Evolutionary conservation across 2,329 filamentous ascomycete genomes (phyloP).

Genomic region (Penicillium sclerotiorum): DNA sequence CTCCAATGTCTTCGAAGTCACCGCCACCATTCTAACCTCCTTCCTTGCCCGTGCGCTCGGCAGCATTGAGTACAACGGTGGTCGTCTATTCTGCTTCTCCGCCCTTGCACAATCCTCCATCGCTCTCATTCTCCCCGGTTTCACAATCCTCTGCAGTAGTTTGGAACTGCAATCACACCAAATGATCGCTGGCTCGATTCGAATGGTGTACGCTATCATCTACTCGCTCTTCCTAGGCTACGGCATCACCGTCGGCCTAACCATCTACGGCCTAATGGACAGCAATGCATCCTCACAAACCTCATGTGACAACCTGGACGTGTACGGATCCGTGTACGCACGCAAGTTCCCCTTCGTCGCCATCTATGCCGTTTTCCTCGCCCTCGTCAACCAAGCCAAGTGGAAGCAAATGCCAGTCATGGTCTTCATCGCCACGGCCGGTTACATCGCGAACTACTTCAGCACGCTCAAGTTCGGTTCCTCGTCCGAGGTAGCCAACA

Average conservation of each 20-base stretch:
- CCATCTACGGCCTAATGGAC: constrained; percentile 66
- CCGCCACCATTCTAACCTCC: constrained; percentile 66
- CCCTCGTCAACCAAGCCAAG: constrained; percentile 81
- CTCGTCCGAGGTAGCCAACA: constrained; percentile 76
- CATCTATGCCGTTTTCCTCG: constrained; percentile 73
- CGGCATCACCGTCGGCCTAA: constrained; percentile 69
- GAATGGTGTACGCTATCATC: constrained; percentile 74
- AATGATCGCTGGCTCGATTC: constrained; percentile 72
- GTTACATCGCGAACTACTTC: constrained; percentile 78
- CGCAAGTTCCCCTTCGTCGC: constrained; percentile 75
- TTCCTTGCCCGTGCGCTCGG: constrained; percentile 71
- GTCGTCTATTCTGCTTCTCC: constrained; percentile 69
- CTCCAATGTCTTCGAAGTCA: constrained; percentile 68
- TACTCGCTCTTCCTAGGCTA: constrained; percentile 74
- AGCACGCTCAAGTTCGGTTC: constrained; percentile 67
- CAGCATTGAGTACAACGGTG: constrained; percentile 58
- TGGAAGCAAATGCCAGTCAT: constrained; percentile 79
- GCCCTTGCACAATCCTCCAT: constrained; percentile 73
- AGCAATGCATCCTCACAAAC: constrained; percentile 54
- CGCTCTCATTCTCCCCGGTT: constrained; percentile 72
- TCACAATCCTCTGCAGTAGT: constrained; percentile 62
- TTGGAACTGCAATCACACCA: constrained; percentile 71
- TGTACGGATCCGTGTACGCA: constrained; percentile 43
- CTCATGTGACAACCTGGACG: constrained; percentile 55
- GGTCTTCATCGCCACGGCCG: constrained; percentile 72